Conservation (phyloP, 108 stramenopile genomes). For the Skeletonema menzelii region DNA sequence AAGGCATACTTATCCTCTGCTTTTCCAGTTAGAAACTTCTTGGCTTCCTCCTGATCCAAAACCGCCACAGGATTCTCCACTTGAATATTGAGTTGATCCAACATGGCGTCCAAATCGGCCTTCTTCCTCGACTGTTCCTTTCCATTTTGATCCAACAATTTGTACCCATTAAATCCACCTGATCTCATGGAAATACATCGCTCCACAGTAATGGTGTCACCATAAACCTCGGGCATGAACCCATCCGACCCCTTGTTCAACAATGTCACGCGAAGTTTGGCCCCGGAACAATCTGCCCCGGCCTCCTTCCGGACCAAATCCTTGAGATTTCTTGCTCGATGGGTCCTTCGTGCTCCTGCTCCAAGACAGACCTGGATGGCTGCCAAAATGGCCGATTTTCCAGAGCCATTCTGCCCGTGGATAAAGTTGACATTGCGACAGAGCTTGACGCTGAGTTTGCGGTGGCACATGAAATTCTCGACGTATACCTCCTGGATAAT, state of each 20-base stretch:
- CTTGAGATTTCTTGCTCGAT: conserved; percentile 83
- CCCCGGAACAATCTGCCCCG: conserved; percentile 51
- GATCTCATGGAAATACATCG: conserved; percentile 66
- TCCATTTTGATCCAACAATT: conserved; percentile 62
- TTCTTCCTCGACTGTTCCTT: conserved; percentile 58
- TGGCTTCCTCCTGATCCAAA: conserved; percentile 97
- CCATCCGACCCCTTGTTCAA: conserved; percentile 89
- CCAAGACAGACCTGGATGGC: conserved; percentile 97
- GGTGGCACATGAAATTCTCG: conserved; percentile 97
- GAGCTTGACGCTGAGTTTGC: conserved; percentile 63
- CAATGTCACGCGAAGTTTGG: conserved; percentile 86
- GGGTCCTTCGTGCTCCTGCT: conserved; percentile 83
- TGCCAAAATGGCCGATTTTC: conserved; percentile 93
- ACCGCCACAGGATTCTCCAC: conserved; percentile 98
- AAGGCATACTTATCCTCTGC: conserved; percentile 92
- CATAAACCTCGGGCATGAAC: conserved; percentile 85
- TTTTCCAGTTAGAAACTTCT: conserved; percentile 95
- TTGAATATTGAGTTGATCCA: conserved; percentile 86
- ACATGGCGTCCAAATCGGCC: conserved; percentile 86
- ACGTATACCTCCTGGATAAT: conserved; percentile 76
- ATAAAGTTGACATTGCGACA: conserved; percentile 95
- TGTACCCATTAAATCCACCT: conserved; percentile 81
- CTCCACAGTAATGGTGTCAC: conserved; percentile 89
- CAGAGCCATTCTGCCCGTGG: conserved; percentile 91
- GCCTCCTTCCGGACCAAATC: conserved; percentile 89